A percentile compares a stretch with the other conserved stretches of the same genome.
Conservation (phyloP, 352 stramenopile species). For the Blastocystis sp. region DNA sequence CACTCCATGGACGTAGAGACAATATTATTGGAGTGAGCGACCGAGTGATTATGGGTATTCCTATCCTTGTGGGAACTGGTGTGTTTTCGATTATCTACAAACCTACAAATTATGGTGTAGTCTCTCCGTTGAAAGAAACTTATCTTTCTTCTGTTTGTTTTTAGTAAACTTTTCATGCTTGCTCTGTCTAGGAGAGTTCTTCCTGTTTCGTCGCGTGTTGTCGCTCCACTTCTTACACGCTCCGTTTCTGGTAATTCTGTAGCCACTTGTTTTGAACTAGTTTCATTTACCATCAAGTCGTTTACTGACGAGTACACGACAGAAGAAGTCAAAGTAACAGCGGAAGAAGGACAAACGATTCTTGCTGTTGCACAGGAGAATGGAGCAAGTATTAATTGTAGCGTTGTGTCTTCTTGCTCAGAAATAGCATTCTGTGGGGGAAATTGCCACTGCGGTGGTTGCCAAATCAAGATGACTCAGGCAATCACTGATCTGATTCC, state of each 20-base stretch:
- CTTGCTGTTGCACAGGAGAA: constrained; percentile 41
- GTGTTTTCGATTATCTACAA: constrained; percentile 74
- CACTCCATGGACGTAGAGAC: constrained; percentile 90
- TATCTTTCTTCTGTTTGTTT: constrained; percentile 13
- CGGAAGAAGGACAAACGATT: constrained; percentile 46
- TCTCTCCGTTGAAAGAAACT: constrained; percentile 15
- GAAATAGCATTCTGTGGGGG: constrained; percentile 41
- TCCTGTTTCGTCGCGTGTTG: neutral
- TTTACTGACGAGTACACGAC: constrained; percentile 47
- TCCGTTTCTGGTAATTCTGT: neutral
- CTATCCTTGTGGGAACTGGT: constrained; percentile 91
- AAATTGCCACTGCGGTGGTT: constrained; percentile 45
- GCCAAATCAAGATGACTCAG: constrained; percentile 44
- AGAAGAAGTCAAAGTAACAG: constrained; percentile 10
- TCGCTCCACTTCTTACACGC: neutral
- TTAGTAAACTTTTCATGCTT: neutral
- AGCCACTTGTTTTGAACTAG: neutral
- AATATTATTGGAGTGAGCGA: constrained; percentile 93
- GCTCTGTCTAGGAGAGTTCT: neutral
- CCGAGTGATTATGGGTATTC: constrained; percentile 99
- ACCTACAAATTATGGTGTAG: constrained; percentile 29
- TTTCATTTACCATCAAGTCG: constrained; percentile 35
- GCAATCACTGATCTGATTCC: neutral
- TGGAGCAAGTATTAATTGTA: constrained; percentile 25
- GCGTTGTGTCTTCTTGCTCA: neutral